A percentile compares a stretch with the other conserved stretches of the same genome.
phyloP scores from a whole-genome alignment of 1,284 basidiomycete species.

The Ceratobasidium sp. region DNA sequence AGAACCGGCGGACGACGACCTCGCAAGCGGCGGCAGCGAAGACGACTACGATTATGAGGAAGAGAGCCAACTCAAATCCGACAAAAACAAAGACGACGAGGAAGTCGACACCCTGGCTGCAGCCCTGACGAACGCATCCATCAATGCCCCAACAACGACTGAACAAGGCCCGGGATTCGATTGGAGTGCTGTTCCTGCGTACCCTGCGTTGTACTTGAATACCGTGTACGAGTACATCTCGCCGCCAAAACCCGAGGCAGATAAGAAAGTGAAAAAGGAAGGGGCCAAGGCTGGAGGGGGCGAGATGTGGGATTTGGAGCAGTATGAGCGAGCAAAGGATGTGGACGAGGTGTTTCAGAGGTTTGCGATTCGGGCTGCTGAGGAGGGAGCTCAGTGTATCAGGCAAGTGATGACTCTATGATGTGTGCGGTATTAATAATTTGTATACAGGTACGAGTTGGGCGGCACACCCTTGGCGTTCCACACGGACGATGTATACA shows the following conservation, averaged over 20 bases:
- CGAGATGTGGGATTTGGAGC: constrained; percentile 67
- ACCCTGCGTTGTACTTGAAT: constrained; percentile 75
- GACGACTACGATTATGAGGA: constrained; percentile 39
- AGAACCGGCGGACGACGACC: constrained; percentile 48
- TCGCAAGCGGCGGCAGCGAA: constrained; percentile 33
- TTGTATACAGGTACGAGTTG: constrained; percentile 72
- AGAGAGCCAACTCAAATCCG: neutral
- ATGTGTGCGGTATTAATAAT: neutral
- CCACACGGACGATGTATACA: constrained; percentile 71
- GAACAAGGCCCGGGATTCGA: neutral
- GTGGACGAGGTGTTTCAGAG: constrained; percentile 80
- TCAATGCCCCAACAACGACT: neutral
- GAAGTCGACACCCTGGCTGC: constrained; percentile 53
- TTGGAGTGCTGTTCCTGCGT: constrained; percentile 72
- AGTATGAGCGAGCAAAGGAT: constrained; percentile 79
- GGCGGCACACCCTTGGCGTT: constrained; percentile 78
- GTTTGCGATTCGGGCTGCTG: constrained; percentile 74
- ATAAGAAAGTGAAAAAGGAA: constrained; percentile 40
- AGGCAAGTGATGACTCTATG: constrained; percentile 60
- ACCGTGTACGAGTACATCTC: constrained; percentile 75
- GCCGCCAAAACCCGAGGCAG: constrained; percentile 49
- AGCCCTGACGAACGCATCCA: constrained; percentile 55
- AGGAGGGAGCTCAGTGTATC: constrained; percentile 79
- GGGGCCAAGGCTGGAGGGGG: constrained; percentile 39
- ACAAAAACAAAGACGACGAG: constrained; percentile 48